Base-by-base conservation (phyloP, 2,329 filamentous ascomycete species). In the Orbilia blumenaviensis region DNA sequence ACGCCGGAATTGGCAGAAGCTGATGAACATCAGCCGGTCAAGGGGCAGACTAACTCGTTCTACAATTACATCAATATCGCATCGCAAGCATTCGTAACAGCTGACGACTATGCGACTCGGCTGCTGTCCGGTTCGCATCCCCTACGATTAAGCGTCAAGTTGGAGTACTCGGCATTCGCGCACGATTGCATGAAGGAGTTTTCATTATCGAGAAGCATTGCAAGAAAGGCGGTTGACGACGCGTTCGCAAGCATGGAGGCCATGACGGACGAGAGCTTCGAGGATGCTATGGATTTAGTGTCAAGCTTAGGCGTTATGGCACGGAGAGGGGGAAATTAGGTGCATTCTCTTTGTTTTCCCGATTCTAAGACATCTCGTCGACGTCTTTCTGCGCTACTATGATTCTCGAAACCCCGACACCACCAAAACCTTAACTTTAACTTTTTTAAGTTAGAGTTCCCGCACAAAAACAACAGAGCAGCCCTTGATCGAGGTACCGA, bases 181-280 rank as follows among this genome's bases (percentile, higher is more conserved):
- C 97, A 94, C 85, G 95, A 98, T 81, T 98, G 94, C 81, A 86
- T 92, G 1, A 92, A 95, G 81, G 93, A 98, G 80, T 86, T 88
- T 52, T 90, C 94, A 21, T 89, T 86, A 36, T 93, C 92, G 61
- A 88, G 94, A 32, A 87, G 88, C 64, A 83, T 97, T 12, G 94
- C 95, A 9, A 91, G 92, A 80, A 87, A 90, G 38, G 92, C 94
- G 2, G 95, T 98, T 76, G 88, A 91, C 44, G 93, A 97, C 80
- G 94, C 97, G 0, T 97, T 97, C 81, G 91, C 93, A 69, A 93
- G 93, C 0, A 89, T 91, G 63, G 94, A 97, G 82, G 92, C 92
- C 18, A 94, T 98, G 89, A 79, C 80, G 48, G 94, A 98, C 81
- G 93, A 96, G 79, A 96, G 95, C 85, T 99, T 97, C 81, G 89